Conservation (phyloP, 192 early-diverging fungal species). For the Linnemannia hyalina region DNA sequence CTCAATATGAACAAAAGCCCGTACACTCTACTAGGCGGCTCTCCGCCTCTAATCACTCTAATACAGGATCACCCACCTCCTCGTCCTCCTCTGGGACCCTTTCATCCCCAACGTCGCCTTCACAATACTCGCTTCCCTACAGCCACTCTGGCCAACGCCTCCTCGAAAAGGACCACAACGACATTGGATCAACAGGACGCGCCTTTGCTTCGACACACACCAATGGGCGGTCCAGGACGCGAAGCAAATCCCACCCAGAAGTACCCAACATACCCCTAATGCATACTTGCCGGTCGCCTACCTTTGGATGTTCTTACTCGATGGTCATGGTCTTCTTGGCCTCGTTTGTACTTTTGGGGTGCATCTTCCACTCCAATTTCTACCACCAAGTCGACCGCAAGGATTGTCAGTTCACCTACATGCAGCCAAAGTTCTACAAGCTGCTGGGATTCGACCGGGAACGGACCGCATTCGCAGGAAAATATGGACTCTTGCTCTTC, state of each 20-base stretch:
- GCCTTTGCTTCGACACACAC: background rate
- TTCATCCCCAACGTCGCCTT: conserved; percentile 39
- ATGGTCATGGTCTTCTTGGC: conserved; percentile 46
- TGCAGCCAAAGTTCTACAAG: conserved; percentile 67
- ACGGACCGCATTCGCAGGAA: conserved; percentile 76
- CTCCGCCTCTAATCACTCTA: conserved; percentile 35
- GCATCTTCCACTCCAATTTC: conserved; percentile 77
- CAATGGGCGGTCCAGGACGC: conserved; percentile 36
- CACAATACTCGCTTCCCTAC: conserved; percentile 44
- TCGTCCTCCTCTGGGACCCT: conserved; percentile 4
- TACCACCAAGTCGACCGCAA: conserved; percentile 70
- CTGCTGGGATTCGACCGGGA: conserved; percentile 69
- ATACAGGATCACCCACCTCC: conserved; percentile 15
- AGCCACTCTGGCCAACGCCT: conserved; percentile 16
- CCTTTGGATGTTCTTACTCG: conserved; percentile 41
- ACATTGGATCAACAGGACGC: background rate
- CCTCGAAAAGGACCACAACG: conserved; percentile 12
- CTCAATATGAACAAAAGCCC: conserved; percentile 1
- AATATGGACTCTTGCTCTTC: conserved; percentile 84
- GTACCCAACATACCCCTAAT: conserved; percentile 36
- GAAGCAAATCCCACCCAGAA: conserved; percentile 51
- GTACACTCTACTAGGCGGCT: conserved; percentile 32
- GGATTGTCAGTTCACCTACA: conserved; percentile 65
- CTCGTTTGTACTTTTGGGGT: conserved; percentile 34
- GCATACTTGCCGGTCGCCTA: conserved; percentile 32